Evolutionary conservation across 371 early-diverging fungal genomes (phyloP), one percentile per base, ranked within the genome.

Genomic region (Apophysomyces variabilis): DNA sequence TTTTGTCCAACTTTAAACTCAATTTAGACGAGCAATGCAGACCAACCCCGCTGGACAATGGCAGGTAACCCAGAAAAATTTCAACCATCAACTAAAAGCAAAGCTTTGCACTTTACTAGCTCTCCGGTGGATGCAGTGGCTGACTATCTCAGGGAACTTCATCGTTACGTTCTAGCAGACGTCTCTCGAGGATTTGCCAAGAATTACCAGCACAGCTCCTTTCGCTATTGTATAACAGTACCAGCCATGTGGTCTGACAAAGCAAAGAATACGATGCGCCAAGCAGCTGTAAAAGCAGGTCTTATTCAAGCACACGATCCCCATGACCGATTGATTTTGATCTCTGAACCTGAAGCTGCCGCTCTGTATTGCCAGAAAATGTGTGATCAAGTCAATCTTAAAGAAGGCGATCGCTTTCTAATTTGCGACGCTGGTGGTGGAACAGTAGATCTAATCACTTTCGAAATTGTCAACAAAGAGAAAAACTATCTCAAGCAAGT

Each of bases 381-480:
- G 75, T 83, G 83, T 39, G 84, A 83, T 14, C 80, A 85, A 60
- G 79, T 84, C 50, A 79, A 84, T 63, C 62, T 87, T 32, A 66
- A 67, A 1, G 71, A 73, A 16, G 83, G 81, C 2, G 84, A 87
- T 60, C 80, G 85, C 0, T 79, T 85, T 60, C 75, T 89, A 78
- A 83, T 89, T 11, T 87, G 87, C 54, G 87, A 87, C 70, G 87
- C 87, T 37, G 87, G 87, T 50, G 88, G 87, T 44, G 87, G 88
- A 21, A 88, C 88, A 0, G 86, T 86, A 1, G 88, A 88, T 69
- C 63, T 88, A 67, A 86, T 83, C 57, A 71, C 77, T 8, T 77
- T 78, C 67, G 76, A 81, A 68, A 72, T 79, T 13, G 57, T 66
- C 50, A 35, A 63, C 64, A 39, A 64, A 73, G 47, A 66, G 56